Evolutionary conservation across 352 stramenopile genomes (phyloP), one percentile per base, ranked within the genome.

Genomic region (Aphanomyces astaci): DNA sequence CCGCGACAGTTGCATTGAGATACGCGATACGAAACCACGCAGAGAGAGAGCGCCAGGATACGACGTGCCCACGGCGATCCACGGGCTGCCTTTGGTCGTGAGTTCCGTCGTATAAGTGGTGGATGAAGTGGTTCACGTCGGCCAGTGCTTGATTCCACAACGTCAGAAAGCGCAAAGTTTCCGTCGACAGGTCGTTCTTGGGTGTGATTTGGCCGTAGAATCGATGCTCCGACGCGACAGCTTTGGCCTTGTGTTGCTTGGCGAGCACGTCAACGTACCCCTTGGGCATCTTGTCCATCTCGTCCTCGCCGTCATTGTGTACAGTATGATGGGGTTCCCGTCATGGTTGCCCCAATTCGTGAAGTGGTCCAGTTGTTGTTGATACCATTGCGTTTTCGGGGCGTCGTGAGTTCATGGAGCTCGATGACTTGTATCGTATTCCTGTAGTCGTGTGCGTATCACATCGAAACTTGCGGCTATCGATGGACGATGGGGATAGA

Each of bases 201-300:
- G 88, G 87, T 19, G 92, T 72, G 64, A 80, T 92, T 69, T 92
- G 81, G 28, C 88, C 88, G 57, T 96, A 96, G 52, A 94, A 96
- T 15, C 88, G 81, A 67, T 96, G 88, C 65, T 96, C 88, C 15
- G 95, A 74, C 43, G 88, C 83, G 60, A 95, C 62, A 62, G 94
- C 80, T 78, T 92, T 92, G 65, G 86, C 88, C 15, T 78, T 79
- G 68, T 89, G 87, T 19, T 82, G 75, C 73, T 94, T 73, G 10
- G 82, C 85, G 36, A 95, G 77, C n/a, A 85, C 75, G 13, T 86
- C 72, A 33, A 92, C 75, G 53, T 87, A 94, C 1, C 86, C 87
- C 3, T 55, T 71, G 0, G 88, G 88, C 9, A 84, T 71, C 19
- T 79, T 73, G 39, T 80, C 75, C 55, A 93, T 68, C 11, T 79